These are phyloP conservation scores for Blastocystis sp. DNA, from an alignment of 352 stramenopile species.

Conservation along the genomic window DNA sequence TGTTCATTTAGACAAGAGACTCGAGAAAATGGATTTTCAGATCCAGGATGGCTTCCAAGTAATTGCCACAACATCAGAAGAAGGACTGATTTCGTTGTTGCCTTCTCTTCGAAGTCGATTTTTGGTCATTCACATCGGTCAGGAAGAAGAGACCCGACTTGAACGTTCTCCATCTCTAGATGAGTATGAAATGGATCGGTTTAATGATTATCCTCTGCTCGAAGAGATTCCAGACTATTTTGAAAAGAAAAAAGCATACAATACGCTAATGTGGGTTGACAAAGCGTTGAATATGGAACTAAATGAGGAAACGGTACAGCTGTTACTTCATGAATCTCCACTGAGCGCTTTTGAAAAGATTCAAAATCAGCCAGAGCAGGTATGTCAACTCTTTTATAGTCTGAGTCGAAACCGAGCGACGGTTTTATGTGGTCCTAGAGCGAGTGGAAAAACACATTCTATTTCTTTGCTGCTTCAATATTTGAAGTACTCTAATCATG, in stretches of 20 bases:
- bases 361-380: not conserved
- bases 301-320: not conserved
- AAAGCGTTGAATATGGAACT: not conserved
- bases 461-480: not conserved
- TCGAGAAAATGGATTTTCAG: not conserved
- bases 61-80: conserved; percentile 21
- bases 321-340: not conserved
- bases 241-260: not conserved
- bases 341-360: not conserved
- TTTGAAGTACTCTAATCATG: not conserved
- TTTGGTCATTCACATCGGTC: not conserved
- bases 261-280: not conserved
- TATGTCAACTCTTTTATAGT: not conserved
- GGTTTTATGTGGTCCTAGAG: not conserved
- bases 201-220: not conserved
- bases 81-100: not conserved
- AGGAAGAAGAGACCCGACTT: not conserved
- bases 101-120: conserved; percentile 40
- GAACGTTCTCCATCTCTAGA: not conserved
- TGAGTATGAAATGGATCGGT: not conserved
- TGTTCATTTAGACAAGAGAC: too few relatives aligned
- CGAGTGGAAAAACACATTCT: not conserved
- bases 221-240: not conserved
- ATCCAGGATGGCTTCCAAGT: not conserved
- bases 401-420: not conserved